These are phyloP conservation scores for Plasmodium chabaudi DNA, from an alignment of 169 alveolate species.

Conservation along the genomic window DNA sequence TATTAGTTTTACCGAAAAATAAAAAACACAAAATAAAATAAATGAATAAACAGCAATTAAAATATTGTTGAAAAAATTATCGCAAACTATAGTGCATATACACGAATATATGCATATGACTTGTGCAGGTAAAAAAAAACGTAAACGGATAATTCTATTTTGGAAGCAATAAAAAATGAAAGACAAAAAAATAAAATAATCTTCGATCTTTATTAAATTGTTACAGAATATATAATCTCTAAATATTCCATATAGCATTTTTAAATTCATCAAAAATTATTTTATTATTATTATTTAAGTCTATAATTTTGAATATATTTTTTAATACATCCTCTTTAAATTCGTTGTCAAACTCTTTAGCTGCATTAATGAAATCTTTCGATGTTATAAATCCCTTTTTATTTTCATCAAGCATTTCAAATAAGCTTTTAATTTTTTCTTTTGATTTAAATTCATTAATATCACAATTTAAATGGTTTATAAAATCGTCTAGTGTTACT, in stretches of 20 bases:
- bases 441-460: slow-evolving; percentile 64
- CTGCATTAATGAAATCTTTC: slow-evolving; percentile 42
- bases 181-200: no score
- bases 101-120: no score
- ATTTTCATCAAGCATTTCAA: slow-evolving; percentile 36
- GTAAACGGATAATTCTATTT: no score
- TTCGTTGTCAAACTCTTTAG: slow-evolving; percentile 68
- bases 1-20: no score
- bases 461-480: slow-evolving; percentile 46
- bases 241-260: slow-evolving; percentile 55
- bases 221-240: no score
- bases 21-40: no score
- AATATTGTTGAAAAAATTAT: no score
- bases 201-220: no score
- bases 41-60: no score
- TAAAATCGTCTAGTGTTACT: slow-evolving; percentile 56
- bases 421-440: slow-evolving; percentile 47
- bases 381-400: slow-evolving; percentile 42
- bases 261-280: slow-evolving; percentile 61
- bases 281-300: slow-evolving; percentile 14
- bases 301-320: slow-evolving; percentile 48
- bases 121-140: no score
- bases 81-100: no score
- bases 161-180: no score
- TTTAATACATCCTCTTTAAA: slow-evolving; percentile 38